A percentile compares a stretch with the other conserved stretches of the same genome.
These are phyloP conservation scores for Backusella morwellensis DNA, from an alignment of 192 early-diverging fungal genomes.

Conservation along the genomic window DNA sequence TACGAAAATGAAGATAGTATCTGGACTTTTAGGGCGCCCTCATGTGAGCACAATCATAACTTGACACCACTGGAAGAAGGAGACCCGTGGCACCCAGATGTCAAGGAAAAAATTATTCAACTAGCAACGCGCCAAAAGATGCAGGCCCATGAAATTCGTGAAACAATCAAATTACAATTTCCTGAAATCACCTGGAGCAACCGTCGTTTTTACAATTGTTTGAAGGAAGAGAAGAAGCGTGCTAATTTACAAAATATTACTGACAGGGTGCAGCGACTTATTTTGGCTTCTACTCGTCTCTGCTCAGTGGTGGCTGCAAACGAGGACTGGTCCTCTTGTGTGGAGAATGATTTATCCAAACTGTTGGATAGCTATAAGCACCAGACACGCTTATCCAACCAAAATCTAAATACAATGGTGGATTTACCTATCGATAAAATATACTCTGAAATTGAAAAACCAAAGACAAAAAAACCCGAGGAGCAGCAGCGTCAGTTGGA, in stretches of 20 bases:
- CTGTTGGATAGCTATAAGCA: constrained; percentile 16
- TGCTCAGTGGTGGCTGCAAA: constrained; percentile 38
- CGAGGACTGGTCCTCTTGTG: constrained; percentile 30
- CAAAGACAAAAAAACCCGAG: not conserved
- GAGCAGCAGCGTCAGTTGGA: not conserved
- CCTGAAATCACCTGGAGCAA: constrained; percentile 55
- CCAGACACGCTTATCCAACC: not conserved
- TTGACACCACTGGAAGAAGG: constrained; percentile 40
- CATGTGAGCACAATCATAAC: constrained; percentile 46
- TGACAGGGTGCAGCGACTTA: constrained; percentile 39
- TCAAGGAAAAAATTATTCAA: constrained; percentile 41
- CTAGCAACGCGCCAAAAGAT: constrained; percentile 37
- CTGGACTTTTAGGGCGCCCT: constrained; percentile 45
- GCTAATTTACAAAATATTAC: constrained; percentile 42
- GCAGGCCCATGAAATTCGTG: constrained; percentile 37
- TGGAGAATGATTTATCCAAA: constrained; percentile 16
- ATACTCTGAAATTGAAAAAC: constrained; percentile 3
- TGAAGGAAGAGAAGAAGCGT: constrained; percentile 51
- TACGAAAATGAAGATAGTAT: constrained; percentile 38
- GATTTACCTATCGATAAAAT: constrained; percentile 11
- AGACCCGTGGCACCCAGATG: constrained; percentile 38
- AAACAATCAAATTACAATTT: constrained; percentile 51
- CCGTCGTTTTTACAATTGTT: constrained; percentile 55
- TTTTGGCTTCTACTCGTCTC: constrained; percentile 45
- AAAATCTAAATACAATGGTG: not conserved